These are phyloP conservation scores for Aspergillus sclerotiicarbonarius DNA, from an alignment of 495 filamentous ascomycete genomes.

Conservation along the genomic window DNA sequence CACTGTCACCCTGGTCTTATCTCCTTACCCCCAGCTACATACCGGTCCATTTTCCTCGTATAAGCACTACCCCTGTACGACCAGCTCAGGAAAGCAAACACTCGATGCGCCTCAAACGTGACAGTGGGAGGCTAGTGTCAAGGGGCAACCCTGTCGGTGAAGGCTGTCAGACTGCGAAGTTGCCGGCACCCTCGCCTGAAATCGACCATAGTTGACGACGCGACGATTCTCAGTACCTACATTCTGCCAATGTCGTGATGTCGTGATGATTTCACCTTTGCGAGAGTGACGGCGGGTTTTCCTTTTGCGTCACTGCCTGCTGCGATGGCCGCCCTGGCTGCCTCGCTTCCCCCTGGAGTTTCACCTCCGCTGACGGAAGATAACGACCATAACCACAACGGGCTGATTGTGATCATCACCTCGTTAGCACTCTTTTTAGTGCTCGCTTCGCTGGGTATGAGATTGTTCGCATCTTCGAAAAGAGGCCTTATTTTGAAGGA, in stretches of 20 bases:
- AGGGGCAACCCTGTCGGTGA: background rate
- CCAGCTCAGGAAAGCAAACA: background rate
- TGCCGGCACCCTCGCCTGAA: no score
- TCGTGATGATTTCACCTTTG: no score
- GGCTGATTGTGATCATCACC: constrained; percentile 27
- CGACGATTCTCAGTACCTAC: no score
- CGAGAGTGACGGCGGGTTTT: background rate
- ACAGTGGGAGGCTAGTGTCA: background rate
- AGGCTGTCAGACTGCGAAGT: background rate
- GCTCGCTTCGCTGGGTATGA: constrained; percentile 19
- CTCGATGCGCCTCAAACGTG: background rate
- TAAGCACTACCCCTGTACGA: background rate
- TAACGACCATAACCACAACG: constrained; percentile 28
- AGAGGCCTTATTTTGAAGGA: constrained; percentile 18
- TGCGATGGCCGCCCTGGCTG: background rate
- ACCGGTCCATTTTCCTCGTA: background rate
- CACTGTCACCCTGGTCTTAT: background rate
- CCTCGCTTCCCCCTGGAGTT: constrained; percentile 15
- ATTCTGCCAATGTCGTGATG: no score
- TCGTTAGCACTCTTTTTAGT: constrained; percentile 22
- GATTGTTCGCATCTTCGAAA: constrained; percentile 19
- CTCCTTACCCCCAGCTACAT: background rate
- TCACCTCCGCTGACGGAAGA: constrained; percentile 25
- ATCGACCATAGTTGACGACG: no score
- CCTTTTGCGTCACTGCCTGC: no score